Evolutionary conservation across 1,284 basidiomycete species (phyloP), one percentile per base, ranked within the genome.

Genomic region (Trametes polyzona): DNA sequence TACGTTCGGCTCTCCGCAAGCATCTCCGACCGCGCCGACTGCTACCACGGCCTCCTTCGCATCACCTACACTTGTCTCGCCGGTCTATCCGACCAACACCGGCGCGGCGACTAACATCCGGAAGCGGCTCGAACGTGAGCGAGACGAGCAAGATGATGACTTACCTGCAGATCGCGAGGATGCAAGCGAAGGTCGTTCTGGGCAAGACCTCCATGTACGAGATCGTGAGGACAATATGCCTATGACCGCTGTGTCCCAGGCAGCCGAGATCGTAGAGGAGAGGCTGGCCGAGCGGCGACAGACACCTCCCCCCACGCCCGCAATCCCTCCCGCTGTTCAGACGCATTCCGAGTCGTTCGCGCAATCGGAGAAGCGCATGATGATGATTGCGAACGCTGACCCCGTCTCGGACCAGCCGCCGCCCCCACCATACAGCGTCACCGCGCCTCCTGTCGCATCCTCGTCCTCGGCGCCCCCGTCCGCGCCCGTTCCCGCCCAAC

Each of bases 1-100:
- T n/a, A 76, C 72, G 2, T 85, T 83, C 74, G 77, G 74, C 9
- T 80, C 81, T 4, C 78, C 80, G 0, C 63, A 73, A 41, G 74
- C 77, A 1, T 79, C 80, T 3, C 71, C 76, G 5, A 66, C 48
- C 4, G 62, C 55, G 0, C 53, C 52, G 0, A 67, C 67, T 0
- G 55, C 61, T 11, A 59, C 55, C 10, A 59, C 67, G 8, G 55
- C 55, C 1, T 59, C 71, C 7, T 64, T 68, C 21, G 57, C 65
- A 1, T 69, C 68, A 0, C 67, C 67, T 1, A 61, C 62, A 2
- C 51, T 64, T 8, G 51, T 64, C 14, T 57, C 58, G 8, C 63
- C 67, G 4, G 47, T 58, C 6, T 63, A 63, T 24, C 62, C 65
- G 9, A 59, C 54, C 19, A 55, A 55, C 17, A 55, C 58, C 14